Evolutionary conservation across 768 basidiomycete genomes (phyloP).

Genomic region (Leccinum aurantiacum): DNA sequence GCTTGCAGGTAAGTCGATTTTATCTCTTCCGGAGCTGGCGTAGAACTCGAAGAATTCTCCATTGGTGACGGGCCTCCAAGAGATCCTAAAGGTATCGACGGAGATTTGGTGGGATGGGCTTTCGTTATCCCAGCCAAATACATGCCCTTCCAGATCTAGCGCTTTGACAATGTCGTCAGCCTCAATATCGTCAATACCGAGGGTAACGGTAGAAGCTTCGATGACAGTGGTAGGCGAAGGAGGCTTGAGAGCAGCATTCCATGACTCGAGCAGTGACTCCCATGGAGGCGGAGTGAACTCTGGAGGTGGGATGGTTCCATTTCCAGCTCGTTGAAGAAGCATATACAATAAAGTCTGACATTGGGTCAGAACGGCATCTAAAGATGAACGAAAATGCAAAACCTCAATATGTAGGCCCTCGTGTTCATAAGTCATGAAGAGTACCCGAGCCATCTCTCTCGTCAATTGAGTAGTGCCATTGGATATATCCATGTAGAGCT

Average conservation of each 20-base stretch:
- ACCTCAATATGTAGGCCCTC: constrained; percentile 87
- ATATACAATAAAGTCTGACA: constrained; percentile 85
- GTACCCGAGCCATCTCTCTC: constrained; percentile 69
- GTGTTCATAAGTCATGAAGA: constrained; percentile 92
- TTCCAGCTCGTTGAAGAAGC: constrained; percentile 80
- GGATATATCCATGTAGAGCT: constrained; percentile 71
- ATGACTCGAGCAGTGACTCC: constrained; percentile 47
- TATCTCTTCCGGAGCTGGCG: constrained; percentile 41
- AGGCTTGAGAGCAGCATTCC: constrained; percentile 48
- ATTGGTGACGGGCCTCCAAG: constrained; percentile 87
- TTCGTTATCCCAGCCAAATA: constrained; percentile 97
- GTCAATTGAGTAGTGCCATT: constrained; percentile 50
- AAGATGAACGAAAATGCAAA: not conserved
- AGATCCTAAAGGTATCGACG: constrained; percentile 71
- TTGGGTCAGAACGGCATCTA: constrained; percentile 6
- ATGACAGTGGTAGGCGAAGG: constrained; percentile 49
- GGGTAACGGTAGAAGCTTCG: constrained; percentile 53
- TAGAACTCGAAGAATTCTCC: constrained; percentile 79
- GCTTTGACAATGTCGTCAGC: constrained; percentile 51
- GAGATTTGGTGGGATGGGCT: constrained; percentile 61
- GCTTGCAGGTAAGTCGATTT: constrained; percentile 35
- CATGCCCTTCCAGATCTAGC: constrained; percentile 50
- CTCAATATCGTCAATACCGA: constrained; percentile 88
- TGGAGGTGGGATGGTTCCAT: constrained; percentile 74
- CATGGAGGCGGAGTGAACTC: constrained; percentile 77